Conservation (phyloP, 2,329 filamentous ascomycete species). For the Colletotrichum sojae region DNA sequence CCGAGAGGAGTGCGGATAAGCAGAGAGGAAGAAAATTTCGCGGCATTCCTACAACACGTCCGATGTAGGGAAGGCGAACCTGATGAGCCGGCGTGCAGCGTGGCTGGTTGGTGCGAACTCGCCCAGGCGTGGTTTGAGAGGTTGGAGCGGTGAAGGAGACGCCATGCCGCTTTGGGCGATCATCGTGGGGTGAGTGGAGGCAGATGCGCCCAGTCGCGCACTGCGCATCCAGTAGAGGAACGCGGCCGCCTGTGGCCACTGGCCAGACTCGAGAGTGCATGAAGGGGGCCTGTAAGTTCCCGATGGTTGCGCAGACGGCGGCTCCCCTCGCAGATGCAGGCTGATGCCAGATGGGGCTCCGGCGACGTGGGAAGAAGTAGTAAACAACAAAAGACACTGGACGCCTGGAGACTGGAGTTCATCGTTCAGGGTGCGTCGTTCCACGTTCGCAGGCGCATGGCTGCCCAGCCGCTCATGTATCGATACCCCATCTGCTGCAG, state of each 20-base stretch:
- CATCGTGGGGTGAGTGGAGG: slow-evolving; percentile 37
- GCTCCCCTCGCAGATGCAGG: slow-evolving; percentile 26
- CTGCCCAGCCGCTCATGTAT: slow-evolving; percentile 55
- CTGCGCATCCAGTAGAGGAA: slow-evolving; percentile 21
- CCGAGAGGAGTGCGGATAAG: background rate
- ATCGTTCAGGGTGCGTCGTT: slow-evolving; percentile 1
- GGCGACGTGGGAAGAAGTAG: slow-evolving; percentile 19
- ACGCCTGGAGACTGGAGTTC: slow-evolving; percentile 2
- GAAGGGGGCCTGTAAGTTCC: slow-evolving; percentile 33
- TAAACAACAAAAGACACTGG: background rate
- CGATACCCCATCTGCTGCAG: slow-evolving; percentile 45
- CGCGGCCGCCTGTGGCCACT: slow-evolving; percentile 13
- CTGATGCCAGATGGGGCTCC: slow-evolving; percentile 39
- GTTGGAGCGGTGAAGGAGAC: slow-evolving; percentile 44
- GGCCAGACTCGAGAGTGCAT: slow-evolving; percentile 32
- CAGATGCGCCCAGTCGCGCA: slow-evolving; percentile 16
- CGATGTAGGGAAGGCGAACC: no score
- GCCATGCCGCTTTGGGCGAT: slow-evolving; percentile 42
- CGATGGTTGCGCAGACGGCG: slow-evolving; percentile 32
- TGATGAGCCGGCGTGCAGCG: slow-evolving; percentile 2
- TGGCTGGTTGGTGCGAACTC: slow-evolving; percentile 34
- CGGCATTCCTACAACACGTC: background rate
- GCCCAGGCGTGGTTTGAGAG: slow-evolving; percentile 30
- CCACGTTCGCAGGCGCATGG: slow-evolving; percentile 50
- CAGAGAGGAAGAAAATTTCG: background rate